A percentile compares a stretch with the other conserved stretches of the same genome.
Evolutionary conservation across 208 protist genomes (phyloP).

Genomic region (Crithidia acanthocephali): DNA sequence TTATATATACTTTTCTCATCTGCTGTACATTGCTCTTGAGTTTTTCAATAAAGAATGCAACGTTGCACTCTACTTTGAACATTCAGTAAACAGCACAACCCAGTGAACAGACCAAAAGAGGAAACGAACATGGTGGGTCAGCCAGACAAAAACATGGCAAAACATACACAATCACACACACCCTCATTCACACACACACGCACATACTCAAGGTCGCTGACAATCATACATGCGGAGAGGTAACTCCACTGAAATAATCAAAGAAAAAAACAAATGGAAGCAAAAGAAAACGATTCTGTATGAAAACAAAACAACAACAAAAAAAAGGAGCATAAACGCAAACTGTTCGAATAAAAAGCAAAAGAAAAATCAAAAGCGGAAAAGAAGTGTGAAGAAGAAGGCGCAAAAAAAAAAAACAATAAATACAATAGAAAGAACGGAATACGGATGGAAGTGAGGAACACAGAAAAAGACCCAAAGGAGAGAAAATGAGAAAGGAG

Average conservation of each 20-base stretch:
- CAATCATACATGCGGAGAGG: too few relatives aligned
- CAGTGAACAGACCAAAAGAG: too few relatives aligned
- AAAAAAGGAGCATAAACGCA: too few relatives aligned
- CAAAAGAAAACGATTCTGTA: background rate
- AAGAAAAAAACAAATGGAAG: background rate
- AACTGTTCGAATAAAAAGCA: too few relatives aligned
- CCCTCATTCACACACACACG: slow-evolving; percentile 22
- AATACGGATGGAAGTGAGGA: slow-evolving; percentile 1
- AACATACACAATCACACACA: slow-evolving; percentile 9
- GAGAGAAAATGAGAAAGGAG: background rate
- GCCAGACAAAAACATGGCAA: background rate
- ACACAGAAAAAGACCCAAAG: too few relatives aligned
- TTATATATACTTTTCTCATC: too few relatives aligned
- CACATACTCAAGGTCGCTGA: too few relatives aligned
- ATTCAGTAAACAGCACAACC: too few relatives aligned
- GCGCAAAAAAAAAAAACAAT: background rate
- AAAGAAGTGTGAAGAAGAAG: background rate
- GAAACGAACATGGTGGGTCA: slow-evolving; percentile 18
- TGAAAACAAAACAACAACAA: background rate
- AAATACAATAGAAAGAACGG: background rate
- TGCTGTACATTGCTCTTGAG: too few relatives aligned
- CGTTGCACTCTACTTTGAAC: too few relatives aligned
- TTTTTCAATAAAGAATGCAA: too few relatives aligned
- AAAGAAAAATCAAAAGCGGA: background rate
- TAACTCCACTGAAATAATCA: too few relatives aligned